Evolutionary conservation across 2,329 filamentous ascomycete genomes (phyloP), one percentile per base, ranked within the genome.

Genomic region (Blastomyces percursus): DNA sequence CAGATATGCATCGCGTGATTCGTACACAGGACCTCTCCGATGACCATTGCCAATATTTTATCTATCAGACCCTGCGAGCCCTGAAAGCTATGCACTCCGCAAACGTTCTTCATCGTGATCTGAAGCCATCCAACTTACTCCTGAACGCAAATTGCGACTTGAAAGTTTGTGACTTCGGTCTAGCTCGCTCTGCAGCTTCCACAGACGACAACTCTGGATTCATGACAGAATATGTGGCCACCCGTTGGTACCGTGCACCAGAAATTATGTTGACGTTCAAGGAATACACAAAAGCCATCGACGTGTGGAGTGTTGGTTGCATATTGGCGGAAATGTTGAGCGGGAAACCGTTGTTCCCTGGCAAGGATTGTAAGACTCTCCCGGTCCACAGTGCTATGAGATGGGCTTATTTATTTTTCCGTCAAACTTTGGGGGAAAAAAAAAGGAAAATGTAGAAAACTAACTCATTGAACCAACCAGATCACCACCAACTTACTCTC

Each of bases 191-290:
- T 11, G 94, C 94, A 14, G 94, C 94, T 9, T 96, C 93, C 11
- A 95, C 95, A 69, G 94, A 99, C 73, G 94, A 99, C 77, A 99
- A 99, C 79, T 96, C 93, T n/a, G 94, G 94, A 27, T 99, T 99
- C 84, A 99, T 99, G 94, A 99, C 94, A 19, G 94, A 99, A 95
- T 99, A 99, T 75, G 94, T 99, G 63, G 94, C 94, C 60, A 99
- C 94, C 56, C 88, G 94, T 72, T 99, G 94, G 94, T 99, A 99
- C 79, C 91, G 94, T 77, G 94, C 94, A 6, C 94, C 94, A 3
- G 94, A 99, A 76, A 99, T 99, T 76, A 99, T 99, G 94, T 88
- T 99, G 80, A 99, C 94, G 14, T 99, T 97, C 82, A 97, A 99
- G 81, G 94, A 99, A 79, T 99, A 99, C 80, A 99, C 94, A 71